Evolutionary conservation across 768 basidiomycete species (phyloP).

Genomic region (Boletus huronensis): DNA sequence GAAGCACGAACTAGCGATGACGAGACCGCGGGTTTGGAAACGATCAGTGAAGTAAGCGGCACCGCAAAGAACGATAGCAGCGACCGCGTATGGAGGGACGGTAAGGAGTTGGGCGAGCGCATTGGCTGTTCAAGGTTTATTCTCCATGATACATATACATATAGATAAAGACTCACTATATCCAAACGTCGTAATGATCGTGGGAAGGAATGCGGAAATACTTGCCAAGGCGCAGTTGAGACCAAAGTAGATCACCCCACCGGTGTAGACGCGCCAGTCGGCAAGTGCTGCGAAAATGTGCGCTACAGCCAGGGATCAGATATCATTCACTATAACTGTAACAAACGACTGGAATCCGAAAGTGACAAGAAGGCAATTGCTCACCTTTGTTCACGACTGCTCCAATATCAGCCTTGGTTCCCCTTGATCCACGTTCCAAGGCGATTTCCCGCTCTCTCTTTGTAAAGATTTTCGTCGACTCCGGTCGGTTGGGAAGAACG

Average conservation of each 20-base stretch:
- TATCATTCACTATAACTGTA: not conserved
- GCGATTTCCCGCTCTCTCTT: slow-evolving; percentile 55
- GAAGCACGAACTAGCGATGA: slow-evolving; percentile 29
- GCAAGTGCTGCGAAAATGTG: slow-evolving; percentile 60
- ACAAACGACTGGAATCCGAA: not conserved
- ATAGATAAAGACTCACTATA: slow-evolving; percentile 47
- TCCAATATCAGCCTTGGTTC: slow-evolving; percentile 62
- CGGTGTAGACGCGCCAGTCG: slow-evolving; percentile 70
- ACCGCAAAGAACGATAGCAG: slow-evolving; percentile 56
- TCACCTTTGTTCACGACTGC: slow-evolving; percentile 60
- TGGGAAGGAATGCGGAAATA: slow-evolving; percentile 79
- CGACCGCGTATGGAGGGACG: slow-evolving; percentile 77
- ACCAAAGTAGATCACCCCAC: slow-evolving; percentile 75
- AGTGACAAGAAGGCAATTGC: not conserved
- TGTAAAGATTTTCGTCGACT: slow-evolving; percentile 58
- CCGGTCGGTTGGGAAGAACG: slow-evolving; percentile 67
- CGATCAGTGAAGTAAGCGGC: slow-evolving; percentile 65
- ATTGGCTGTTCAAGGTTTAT: slow-evolving; percentile 40
- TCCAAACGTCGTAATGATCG: slow-evolving; percentile 72
- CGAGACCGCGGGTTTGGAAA: slow-evolving; percentile 54
- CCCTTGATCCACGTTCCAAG: slow-evolving; percentile 62
- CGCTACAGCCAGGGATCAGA: slow-evolving; percentile 34
- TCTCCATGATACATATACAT: not conserved
- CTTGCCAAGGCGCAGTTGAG: slow-evolving; percentile 75
- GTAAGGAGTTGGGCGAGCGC: slow-evolving; percentile 70